phyloP scores from a whole-genome alignment of 306 rosid genomes.

The Casuarina glauca region DNA sequence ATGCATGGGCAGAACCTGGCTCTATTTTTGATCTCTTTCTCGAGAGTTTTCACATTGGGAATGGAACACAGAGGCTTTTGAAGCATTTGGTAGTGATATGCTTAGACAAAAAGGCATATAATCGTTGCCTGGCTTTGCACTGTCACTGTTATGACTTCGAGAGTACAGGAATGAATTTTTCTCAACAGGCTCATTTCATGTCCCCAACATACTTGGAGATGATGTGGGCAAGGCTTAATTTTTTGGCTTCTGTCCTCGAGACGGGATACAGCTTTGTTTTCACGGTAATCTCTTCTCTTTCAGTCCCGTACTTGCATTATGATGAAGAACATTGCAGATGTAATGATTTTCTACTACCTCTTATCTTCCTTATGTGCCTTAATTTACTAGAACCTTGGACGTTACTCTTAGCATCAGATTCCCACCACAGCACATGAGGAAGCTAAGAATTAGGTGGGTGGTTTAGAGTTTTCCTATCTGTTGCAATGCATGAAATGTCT shows the following conservation, averaged over 20 bases:
- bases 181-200: slow-evolving; percentile 69
- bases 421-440: too few species aligned
- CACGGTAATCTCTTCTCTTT: slow-evolving; percentile 49
- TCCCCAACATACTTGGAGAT: slow-evolving; percentile 57
- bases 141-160: slow-evolving; percentile 60
- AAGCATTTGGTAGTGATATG: slow-evolving; percentile 68
- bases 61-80: slow-evolving; percentile 49
- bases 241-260: slow-evolving; percentile 59
- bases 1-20: slow-evolving; percentile 83
- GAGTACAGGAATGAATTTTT: slow-evolving; percentile 52
- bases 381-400: too few species aligned
- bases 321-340: too few species aligned
- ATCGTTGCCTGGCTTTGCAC: slow-evolving; percentile 61
- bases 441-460: too few species aligned
- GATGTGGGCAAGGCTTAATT: slow-evolving; percentile 83
- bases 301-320: too few species aligned
- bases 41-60: slow-evolving; percentile 66
- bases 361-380: too few species aligned
- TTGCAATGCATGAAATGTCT: too few species aligned
- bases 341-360: too few species aligned
- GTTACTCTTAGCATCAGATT: too few species aligned
- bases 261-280: slow-evolving; percentile 75
- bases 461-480: too few species aligned
- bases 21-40: slow-evolving; percentile 78
- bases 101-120: slow-evolving; percentile 66